Conservation (phyloP, 2,329 filamentous ascomycete genomes). For the Trichoderma harzianum region DNA sequence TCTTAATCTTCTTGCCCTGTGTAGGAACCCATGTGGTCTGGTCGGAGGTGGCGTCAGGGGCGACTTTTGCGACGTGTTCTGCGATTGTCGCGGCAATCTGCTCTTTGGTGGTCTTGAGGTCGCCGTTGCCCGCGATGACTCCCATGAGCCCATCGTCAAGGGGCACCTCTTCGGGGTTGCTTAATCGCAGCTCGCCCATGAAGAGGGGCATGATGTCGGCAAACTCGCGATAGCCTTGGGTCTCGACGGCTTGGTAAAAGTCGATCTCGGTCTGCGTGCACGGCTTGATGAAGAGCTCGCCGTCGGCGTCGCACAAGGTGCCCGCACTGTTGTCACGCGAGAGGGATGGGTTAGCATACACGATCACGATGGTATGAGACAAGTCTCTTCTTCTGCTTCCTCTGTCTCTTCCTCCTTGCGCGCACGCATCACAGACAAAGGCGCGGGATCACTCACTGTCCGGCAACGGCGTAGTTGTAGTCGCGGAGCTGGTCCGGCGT, state of each 20-base stretch:
- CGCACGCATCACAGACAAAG: not conserved
- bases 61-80: conserved; percentile 30
- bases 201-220: conserved; percentile 78
- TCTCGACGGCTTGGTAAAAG: conserved; percentile 75
- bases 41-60: conserved; percentile 4
- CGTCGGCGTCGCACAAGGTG: conserved; percentile 78
- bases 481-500: conserved; percentile 60
- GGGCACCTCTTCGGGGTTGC: conserved; percentile 47
- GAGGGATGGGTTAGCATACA: conserved; percentile 1
- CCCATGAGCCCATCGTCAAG: conserved; percentile 49
- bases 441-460: conserved; percentile 63
- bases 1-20: conserved; percentile 62
- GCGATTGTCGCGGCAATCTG: conserved; percentile 33
- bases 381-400: not conserved
- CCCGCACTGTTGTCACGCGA: conserved; percentile 63
- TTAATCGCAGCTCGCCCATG: conserved; percentile 75
- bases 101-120: conserved; percentile 33
- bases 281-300: conserved; percentile 89
- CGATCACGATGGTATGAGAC: not conserved
- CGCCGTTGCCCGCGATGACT: conserved; percentile 38
- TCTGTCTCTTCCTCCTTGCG: not conserved
- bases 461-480: conserved; percentile 75
- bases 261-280: conserved; percentile 81
- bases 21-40: conserved; percentile 43
- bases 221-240: conserved; percentile 65